phyloP scores from a whole-genome alignment of 352 stramenopile genomes.

The Globisporangium recalcitrans region DNA sequence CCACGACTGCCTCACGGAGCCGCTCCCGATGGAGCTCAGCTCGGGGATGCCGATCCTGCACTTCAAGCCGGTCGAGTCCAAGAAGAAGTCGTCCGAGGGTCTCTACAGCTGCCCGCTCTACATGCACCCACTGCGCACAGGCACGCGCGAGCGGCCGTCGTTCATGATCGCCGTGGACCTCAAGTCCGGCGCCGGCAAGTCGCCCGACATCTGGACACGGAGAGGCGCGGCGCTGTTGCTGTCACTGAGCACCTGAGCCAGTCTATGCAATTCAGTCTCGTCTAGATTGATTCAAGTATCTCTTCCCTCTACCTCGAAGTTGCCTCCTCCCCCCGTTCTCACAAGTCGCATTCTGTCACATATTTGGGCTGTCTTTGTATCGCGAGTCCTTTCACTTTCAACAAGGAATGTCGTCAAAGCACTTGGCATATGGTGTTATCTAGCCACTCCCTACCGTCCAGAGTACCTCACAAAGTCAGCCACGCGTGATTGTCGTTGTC shows the following conservation, averaged over 20 bases:
- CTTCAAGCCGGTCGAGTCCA: conserved; percentile 93
- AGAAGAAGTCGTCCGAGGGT: conserved; percentile 91
- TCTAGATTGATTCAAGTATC: not conserved
- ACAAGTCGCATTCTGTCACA: too few species aligned
- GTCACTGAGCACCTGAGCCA: conserved; percentile 69
- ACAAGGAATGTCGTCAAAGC: not conserved
- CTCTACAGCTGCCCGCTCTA: conserved; percentile 94
- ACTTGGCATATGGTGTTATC: not conserved
- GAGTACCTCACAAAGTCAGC: conserved; percentile 48
- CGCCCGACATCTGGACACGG: conserved; percentile 91
- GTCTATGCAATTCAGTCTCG: not conserved
- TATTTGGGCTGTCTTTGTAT: too few species aligned
- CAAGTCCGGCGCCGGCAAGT: conserved; percentile 80
- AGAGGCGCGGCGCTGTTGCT: conserved; percentile 91
- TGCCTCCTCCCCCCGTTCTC: too few species aligned
- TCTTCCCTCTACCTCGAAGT: not conserved
- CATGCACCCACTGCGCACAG: conserved; percentile 94
- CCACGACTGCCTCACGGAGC: conserved; percentile 85
- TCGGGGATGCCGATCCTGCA: conserved; percentile 91
- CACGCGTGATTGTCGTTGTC: conserved; percentile 42
- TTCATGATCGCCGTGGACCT: conserved; percentile 95
- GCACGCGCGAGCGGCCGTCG: conserved; percentile 91
- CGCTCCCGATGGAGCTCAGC: conserved; percentile 90
- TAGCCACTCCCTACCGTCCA: too few species aligned
- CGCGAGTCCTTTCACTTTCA: not conserved